Base-by-base conservation (phyloP, 2,329 filamentous ascomycete species). In the Chaetomiaceae sp. region DNA sequence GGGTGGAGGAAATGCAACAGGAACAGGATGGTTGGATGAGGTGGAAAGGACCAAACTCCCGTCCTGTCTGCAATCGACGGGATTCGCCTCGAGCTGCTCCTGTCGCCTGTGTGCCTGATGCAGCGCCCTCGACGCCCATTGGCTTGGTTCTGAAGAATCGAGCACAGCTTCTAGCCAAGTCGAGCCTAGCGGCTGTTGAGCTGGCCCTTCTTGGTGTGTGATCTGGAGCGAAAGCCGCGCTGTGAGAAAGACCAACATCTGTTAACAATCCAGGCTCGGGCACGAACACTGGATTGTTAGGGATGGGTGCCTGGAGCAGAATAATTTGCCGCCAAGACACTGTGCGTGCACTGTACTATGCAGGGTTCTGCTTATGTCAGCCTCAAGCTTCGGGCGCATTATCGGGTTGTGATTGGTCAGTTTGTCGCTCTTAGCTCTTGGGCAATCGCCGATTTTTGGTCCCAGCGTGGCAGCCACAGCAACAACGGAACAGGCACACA, bases 131-230 rank as follows among this genome's bases (percentile, higher is more conserved):
- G 6, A n/a, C 14, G 12, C 16, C 44, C 33, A 60, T 62, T 62
- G 59, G 60, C 40, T 35, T 16, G 30, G n/a, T 34, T n/a, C 20
- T 40, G 25, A 17, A n/a, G 6, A 55, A 51, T 39, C 42, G 39
- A 52, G 50, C 43, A 57, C 48, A 44, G 48, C 47, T 53, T 40
- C 50, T 57, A 54, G 53, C 58, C 53, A 44, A 40, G 57, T 61
- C 54, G 44, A 53, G 47, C 42, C 19, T 35, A 39, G 30, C 21
- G 48, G 42, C 33, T 44, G 48, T 44, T 54, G 54, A 54, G 56
- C 51, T 58, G 60, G 51, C 55, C 41, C n/a, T n/a, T n/a, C 30
- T 50, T 34, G 19, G n/a, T 51, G 53, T 40, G 21, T 37, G 43
- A 14, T 33, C 54, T 42, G n/a, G n/a, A n/a, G n/a, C n/a, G n/a